Base-by-base conservation (phyloP, 1,284 basidiomycete genomes). In the Malassezia nana region DNA sequence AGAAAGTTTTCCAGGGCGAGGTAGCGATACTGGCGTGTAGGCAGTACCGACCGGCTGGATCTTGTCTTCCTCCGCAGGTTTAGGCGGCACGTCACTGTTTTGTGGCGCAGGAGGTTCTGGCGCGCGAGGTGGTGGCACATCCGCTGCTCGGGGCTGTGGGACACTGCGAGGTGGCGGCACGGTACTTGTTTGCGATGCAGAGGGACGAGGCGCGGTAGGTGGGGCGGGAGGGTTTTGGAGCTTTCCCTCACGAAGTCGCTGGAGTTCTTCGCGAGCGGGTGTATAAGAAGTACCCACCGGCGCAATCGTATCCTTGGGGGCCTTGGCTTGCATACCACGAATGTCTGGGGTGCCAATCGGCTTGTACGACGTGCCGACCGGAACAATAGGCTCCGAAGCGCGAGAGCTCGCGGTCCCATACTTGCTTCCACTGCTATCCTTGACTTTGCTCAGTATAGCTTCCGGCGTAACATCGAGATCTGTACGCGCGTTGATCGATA, bases 391-490 rank as follows among this genome's bases (percentile, higher is more conserved):
- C 6, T 65, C 67, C 4, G 62, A 62, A 13, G 42, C 43, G 6
- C 67, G 65, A 12, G 69, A 71, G 55, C 70, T 71, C 15, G 71
- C 67, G 3, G 67, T 58, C 13, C 63, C 59, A 76, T 96, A 98
- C 72, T 84, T 91, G 0, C 89, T 83, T n/a, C 92, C 92, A 5
- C 87, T 89, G 12, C 89, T 86, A 32, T 87, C 86, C 75, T 86
- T 85, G 22, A 98, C 84, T 42, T 86, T 83, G 56, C 84, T 83
- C 82, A 89, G 86, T 59, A 74, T 69, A 9, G 60, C 30, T 26
- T 58, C 62, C 6, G 69, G 66, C 18, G 64, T 64, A 26, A 71
- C 35, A 72, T 81, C 47, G 38, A 86, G 87, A 77, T 96, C 90
- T 61, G 87, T 87, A 49, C 92, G 82, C 7, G 92, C 92, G 67